phyloP scores from a whole-genome alignment of 2,329 filamentous ascomycete species.

The Colletotrichum plurivorum region DNA sequence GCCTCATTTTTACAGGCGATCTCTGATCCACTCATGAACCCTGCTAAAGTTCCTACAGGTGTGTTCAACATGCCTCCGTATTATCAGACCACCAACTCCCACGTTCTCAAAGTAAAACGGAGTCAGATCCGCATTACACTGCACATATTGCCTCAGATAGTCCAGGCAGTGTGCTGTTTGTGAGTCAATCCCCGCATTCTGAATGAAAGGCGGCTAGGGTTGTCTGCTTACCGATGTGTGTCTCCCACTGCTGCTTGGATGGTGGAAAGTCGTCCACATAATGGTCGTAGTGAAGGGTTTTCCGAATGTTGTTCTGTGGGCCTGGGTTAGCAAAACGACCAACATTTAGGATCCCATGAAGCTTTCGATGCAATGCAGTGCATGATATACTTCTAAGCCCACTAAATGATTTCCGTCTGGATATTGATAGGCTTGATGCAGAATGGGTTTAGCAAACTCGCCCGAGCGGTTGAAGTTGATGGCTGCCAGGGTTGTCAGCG shows the following conservation, averaged over 20 bases:
- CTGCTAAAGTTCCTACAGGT: neutral
- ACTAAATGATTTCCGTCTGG: constrained; percentile 1
- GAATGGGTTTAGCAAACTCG: neutral
- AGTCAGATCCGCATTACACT: neutral
- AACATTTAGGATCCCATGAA: neutral
- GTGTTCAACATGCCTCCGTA: neutral
- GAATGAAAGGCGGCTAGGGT: neutral
- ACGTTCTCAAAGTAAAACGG: neutral
- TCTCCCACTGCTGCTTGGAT: neutral
- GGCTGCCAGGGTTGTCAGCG: neutral
- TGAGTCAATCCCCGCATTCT: neutral
- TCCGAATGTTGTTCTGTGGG: neutral
- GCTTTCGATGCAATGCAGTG: neutral
- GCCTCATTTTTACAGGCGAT: neutral
- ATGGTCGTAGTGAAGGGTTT: neutral
- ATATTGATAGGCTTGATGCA: neutral
- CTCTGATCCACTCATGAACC: neutral
- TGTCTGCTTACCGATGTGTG: neutral
- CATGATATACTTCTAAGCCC: neutral
- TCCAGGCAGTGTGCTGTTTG: neutral
- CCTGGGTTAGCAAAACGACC: neutral
- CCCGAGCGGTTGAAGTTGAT: constrained; percentile 4
- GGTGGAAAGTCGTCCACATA: neutral
- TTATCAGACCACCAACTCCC: neutral
- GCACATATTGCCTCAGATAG: neutral